Evolutionary conservation across 169 alveolate genomes (phyloP).

Genomic region (Plasmodium ovale): DNA sequence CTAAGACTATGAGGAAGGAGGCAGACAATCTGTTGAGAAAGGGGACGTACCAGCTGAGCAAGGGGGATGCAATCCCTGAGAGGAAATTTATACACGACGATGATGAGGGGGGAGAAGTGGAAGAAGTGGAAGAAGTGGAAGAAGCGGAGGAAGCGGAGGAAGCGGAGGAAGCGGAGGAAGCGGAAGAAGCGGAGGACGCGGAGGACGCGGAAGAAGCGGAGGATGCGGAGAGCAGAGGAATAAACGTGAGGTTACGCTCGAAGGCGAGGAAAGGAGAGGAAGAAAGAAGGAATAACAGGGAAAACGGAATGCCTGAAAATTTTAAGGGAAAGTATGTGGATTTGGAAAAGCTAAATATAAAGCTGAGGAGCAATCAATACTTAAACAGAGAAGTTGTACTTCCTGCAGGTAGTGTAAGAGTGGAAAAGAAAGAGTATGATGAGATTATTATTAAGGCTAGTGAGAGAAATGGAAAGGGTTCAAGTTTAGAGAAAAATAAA

Average conservation of each 20-base stretch:
- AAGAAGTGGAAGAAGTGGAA: not conserved
- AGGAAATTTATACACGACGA: conserved; percentile 58
- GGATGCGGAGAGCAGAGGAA: not conserved
- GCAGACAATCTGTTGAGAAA: conserved; percentile 84
- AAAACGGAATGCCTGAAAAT: not conserved
- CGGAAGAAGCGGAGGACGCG: not conserved
- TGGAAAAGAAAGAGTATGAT: conserved; percentile 91
- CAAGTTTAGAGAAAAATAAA: not conserved
- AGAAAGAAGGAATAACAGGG: conserved; percentile 11
- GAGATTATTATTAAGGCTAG: conserved; percentile 85
- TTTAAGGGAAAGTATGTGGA: conserved; percentile 40
- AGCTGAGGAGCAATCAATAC: not conserved
- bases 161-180: conserved; percentile 18
- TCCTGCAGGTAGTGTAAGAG: conserved; percentile 94
- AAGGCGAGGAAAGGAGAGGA: conserved; percentile 46
- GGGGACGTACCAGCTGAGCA: conserved; percentile 68
- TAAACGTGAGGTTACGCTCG: not conserved
- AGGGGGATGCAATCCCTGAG: not conserved
- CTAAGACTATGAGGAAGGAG: conserved; percentile 86
- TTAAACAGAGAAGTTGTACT: conserved; percentile 92
- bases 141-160: conserved; percentile 36
- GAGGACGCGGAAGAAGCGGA: conserved; percentile 11
- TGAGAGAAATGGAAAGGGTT: conserved; percentile 67
- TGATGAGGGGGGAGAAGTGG: conserved; percentile 13
- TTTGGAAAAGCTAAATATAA: conserved; percentile 37